These are phyloP conservation scores for Coffea canephora DNA, from an alignment of 257 asterid species.

Conservation along the genomic window DNA sequence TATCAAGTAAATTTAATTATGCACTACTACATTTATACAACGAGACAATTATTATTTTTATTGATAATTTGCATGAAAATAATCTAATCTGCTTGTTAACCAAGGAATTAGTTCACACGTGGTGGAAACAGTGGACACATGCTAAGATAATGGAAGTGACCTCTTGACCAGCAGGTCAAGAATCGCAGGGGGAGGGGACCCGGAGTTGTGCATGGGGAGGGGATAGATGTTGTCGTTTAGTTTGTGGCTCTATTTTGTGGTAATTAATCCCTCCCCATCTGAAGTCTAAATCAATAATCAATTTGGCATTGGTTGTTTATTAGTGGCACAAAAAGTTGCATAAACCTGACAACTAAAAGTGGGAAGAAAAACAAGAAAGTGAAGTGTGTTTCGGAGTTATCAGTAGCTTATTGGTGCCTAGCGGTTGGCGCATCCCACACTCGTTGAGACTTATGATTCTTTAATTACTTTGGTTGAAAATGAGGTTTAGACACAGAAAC, in stretches of 20 bases:
- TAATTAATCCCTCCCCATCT: neutral
- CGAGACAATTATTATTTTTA: no score
- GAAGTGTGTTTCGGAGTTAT: neutral
- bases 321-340: conserved; percentile 11
- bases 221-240: neutral
- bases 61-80: no score
- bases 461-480: neutral
- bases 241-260: neutral
- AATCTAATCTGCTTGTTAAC: no score
- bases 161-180: neutral
- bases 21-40: neutral
- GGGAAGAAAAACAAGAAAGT: conserved; percentile 10
- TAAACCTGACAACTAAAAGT: conserved; percentile 7
- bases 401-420: neutral
- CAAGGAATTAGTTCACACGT: neutral
- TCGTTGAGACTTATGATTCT: conserved; percentile 6
- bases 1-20: no score
- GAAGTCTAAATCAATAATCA: neutral
- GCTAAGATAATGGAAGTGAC: neutral
- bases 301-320: neutral
- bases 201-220: no score
- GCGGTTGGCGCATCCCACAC: neutral
- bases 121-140: neutral
- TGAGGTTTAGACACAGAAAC: neutral
- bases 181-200: conserved; percentile 9